Evolutionary conservation across 2,329 filamentous ascomycete species (phyloP), one percentile per base, ranked within the genome.

Genomic region (Colletotrichum abscissum): DNA sequence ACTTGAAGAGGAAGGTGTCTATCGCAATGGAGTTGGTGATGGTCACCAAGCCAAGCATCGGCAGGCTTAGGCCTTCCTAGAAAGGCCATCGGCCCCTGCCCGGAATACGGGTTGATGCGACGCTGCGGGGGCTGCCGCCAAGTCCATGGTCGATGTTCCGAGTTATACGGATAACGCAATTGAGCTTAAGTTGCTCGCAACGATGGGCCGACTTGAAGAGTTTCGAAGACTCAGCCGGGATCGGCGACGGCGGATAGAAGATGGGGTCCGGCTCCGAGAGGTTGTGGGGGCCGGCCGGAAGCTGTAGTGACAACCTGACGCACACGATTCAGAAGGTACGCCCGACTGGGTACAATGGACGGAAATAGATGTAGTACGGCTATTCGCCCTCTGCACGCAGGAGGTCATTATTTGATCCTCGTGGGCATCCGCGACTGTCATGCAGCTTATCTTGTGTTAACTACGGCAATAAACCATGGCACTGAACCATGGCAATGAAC

Each of bases 1-100:
- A 57, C 7, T 68, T 24, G n/a, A 72, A 49, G 14, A 60, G 69
- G 49, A 72, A 72, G 69, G 69, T 72, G 49, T n/a, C 57, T 19
- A 12, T 52, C 38, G 58, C 12, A 49, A 62, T 67, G 69, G 69
- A 62, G 33, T 52, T 67, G 46, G 28, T 60, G 46, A 55, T 24
- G 58, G 14, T 60, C 30, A 12, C 62, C 38, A 8, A 28, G 57
- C 66, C 57, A 63, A 63, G 46, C 30, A 12, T 55, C 26, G 22
- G 14, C 46, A 3, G 49, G 35, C 19, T 14, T n/a, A 66, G 55
- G 6, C 24, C 14, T 62, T 62, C n/a, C 24, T 28, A 35, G 19
- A 62, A 55, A 11, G 19, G 63, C 22, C 5, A 46, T 28, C 14
- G n/a, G 6, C 30, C 12, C 24, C 24, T 55, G 35, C 46, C 14